Conservation (phyloP, 139 green algal genomes). For the Micractinium sp. region DNA sequence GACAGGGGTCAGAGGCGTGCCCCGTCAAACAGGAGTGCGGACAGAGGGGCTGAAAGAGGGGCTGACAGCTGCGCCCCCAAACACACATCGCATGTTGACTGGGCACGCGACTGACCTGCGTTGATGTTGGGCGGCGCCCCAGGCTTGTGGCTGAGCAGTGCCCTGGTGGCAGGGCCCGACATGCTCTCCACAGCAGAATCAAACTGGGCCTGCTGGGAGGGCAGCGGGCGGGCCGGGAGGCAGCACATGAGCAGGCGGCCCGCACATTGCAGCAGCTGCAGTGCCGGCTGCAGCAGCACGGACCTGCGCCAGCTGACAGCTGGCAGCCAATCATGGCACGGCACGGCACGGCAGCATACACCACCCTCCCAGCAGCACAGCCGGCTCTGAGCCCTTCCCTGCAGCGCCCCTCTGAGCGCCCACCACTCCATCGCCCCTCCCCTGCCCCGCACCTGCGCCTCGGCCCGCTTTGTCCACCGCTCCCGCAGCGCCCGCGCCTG, state of each 20-base stretch:
- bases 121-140: neutral
- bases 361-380: too few relatives aligned
- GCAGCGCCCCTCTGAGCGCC: neutral
- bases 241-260: neutral
- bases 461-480: slow-evolving; percentile 55
- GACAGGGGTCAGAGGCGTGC: neutral
- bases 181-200: slow-evolving; percentile 9
- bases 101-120: neutral
- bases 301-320: slow-evolving; percentile 20
- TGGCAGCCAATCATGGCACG: neutral
- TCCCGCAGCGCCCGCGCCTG: slow-evolving; percentile 51
- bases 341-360: neutral
- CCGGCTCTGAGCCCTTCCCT: neutral
- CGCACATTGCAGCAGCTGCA: neutral
- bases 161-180: neutral
- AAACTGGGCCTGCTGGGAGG: slow-evolving; percentile 16
- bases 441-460: slow-evolving; percentile 48
- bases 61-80: too few relatives aligned
- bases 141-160: neutral
- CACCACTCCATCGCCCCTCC: too few relatives aligned
- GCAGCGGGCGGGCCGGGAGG: neutral
- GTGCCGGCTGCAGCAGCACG: too few relatives aligned
- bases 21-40: neutral
- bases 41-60: too few relatives aligned
- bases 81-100: too few relatives aligned